These are phyloP conservation scores for Aspergillus terreus DNA, from an alignment of 2,329 filamentous ascomycete species.

Conservation along the genomic window DNA sequence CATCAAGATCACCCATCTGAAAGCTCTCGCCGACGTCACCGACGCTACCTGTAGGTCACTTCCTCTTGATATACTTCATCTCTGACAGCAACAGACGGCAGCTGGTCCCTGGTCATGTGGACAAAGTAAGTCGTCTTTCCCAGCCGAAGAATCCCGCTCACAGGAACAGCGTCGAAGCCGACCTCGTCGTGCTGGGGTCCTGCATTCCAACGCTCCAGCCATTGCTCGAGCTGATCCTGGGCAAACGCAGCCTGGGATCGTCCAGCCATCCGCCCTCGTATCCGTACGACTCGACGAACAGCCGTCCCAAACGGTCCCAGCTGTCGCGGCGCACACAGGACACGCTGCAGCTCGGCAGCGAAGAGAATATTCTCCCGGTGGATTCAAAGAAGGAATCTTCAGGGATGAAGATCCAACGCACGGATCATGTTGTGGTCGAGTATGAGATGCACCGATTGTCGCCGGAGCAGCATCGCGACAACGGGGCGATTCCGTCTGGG, in stretches of 20 bases:
- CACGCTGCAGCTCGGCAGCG: constrained; percentile 10
- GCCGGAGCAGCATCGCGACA: too few species aligned
- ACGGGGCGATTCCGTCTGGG: too few species aligned
- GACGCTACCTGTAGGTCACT: constrained; percentile 31
- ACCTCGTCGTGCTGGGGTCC: constrained; percentile 30
- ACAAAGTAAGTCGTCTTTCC: constrained; percentile 32
- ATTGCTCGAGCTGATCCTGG: constrained; percentile 23
- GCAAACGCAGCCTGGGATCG: constrained; percentile 8
- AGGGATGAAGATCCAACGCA: constrained; percentile 16
- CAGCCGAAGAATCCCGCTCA: background rate
- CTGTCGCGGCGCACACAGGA: background rate
- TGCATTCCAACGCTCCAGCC: constrained; percentile 34
- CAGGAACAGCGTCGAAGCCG: constrained; percentile 25
- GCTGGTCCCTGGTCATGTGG: constrained; percentile 44
- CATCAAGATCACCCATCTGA: constrained; percentile 28
- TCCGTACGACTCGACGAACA: constrained; percentile 3
- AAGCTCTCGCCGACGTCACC: constrained; percentile 19
- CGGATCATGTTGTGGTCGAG: constrained; percentile 18
- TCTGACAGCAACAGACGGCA: constrained; percentile 14
- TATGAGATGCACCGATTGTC: constrained; percentile 13
- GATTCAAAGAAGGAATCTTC: background rate
- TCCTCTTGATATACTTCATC: background rate
- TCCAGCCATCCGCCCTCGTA: constrained; percentile 6
- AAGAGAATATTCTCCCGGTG: constrained; percentile 16
- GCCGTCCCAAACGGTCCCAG: background rate